Percentiles rank a stretch among this genome's conserved stretches.
phyloP scores from a whole-genome alignment of 352 stramenopile species.

The Phytophthora multivora region DNA sequence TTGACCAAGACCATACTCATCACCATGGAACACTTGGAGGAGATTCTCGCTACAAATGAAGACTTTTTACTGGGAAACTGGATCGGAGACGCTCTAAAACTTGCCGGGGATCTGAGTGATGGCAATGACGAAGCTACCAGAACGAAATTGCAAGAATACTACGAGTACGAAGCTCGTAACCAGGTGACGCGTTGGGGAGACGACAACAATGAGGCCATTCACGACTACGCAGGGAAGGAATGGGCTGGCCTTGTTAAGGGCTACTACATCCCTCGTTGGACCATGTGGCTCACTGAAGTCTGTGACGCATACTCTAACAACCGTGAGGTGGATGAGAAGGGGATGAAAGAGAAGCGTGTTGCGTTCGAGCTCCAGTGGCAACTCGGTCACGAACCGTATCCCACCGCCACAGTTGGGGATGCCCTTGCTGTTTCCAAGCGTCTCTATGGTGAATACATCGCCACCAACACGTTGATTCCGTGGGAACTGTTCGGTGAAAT shows the following conservation, averaged over 20 bases:
- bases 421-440: slow-evolving; percentile 57
- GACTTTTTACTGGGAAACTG: slow-evolving; percentile 79
- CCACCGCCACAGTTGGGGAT: slow-evolving; percentile 50
- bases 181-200: slow-evolving; percentile 83
- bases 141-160: slow-evolving; percentile 51
- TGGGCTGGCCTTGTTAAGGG: slow-evolving; percentile 69
- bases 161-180: slow-evolving; percentile 85
- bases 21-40: slow-evolving; percentile 61
- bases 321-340: slow-evolving; percentile 56
- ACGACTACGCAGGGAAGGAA: slow-evolving; percentile 82
- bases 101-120: slow-evolving; percentile 32
- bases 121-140: not conserved
- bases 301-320: slow-evolving; percentile 68
- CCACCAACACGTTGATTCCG: slow-evolving; percentile 9
- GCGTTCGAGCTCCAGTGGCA: slow-evolving; percentile 83
- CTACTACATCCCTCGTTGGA: slow-evolving; percentile 77
- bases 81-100: slow-evolving; percentile 60
- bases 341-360: slow-evolving; percentile 50
- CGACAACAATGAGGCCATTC: slow-evolving; percentile 71
- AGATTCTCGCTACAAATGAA: slow-evolving; percentile 64
- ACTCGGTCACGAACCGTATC: slow-evolving; percentile 55
- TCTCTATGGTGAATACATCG: slow-evolving; percentile 53
- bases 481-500: slow-evolving; percentile 16
- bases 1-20: slow-evolving; percentile 53
- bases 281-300: slow-evolving; percentile 73